Base-by-base conservation (phyloP, 345 rosid species). In the Eucalyptus guilfoylei region DNA sequence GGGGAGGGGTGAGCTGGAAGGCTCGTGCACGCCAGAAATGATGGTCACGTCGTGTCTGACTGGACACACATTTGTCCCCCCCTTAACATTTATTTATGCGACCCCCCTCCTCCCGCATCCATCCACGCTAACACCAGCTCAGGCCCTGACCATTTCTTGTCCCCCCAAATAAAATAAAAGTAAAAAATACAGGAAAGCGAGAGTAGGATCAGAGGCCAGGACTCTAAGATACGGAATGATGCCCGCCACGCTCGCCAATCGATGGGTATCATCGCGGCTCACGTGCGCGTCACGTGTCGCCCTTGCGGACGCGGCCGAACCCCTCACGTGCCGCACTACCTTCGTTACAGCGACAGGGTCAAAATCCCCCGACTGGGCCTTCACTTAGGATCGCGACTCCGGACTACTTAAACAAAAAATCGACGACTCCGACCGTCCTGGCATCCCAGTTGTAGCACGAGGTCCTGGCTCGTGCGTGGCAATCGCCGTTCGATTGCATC, bases 1-100 rank as follows among this genome's bases (percentile, higher is more conserved):
- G 80, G 88, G 50, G 7, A 17, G 30, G 52, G 49, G 50, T 88
- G 91, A 91, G 94, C 88, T 91, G 93, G 91, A 85, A 6, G 89
- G 90, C 88, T 88, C 89, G 91, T 90, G 93, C 92, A 86, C 87
- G 86, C 91, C 86, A 87, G 48, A 90, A 89, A 91, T 87, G 92
- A 92, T 89, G 91, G 89, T 67, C 88, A 90, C 91, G 89, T 91
- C 90, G 90, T 88, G 92, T 64, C 49, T 21, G 83, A 76, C 45
- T 76, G 83, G 83, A 37, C 47, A 21, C 83, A 10, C 28, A 19
- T 37, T 76, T 76, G 47, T 37, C 88, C 72, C 34, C 34, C 52
- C 67, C 13, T 11, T 26, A 11, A 62, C 32, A 28, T n/a, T 85
- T 30, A 17, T 52, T 28, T 45, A 86, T 28, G 7, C 40, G 8